Percentiles rank a stretch among this genome's conserved stretches.
These are phyloP conservation scores for Umbellularia californica DNA, from an alignment of 164 flowering plant genomes.

Conservation along the genomic window DNA sequence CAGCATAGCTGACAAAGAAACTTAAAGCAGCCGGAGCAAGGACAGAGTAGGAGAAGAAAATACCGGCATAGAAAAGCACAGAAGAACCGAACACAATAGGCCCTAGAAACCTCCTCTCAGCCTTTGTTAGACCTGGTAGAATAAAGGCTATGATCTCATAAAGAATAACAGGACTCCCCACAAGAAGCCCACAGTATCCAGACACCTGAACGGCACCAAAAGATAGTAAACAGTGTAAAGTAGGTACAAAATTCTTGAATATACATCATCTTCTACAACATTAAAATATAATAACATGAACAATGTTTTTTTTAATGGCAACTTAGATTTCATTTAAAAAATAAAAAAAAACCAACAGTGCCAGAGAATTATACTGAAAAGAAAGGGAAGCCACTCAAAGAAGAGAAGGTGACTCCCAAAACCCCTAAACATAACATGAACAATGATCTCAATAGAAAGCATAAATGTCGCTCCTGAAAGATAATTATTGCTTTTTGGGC, in stretches of 20 bases:
- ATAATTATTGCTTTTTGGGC: too few relatives aligned
- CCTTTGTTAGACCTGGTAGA: constrained; percentile 84
- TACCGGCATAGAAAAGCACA: constrained; percentile 86
- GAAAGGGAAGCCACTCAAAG: too few relatives aligned
- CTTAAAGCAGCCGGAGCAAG: constrained; percentile 96
- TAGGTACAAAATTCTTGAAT: not conserved
- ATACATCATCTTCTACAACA: not conserved
- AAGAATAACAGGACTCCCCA: constrained; percentile 89
- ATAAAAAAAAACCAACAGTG: too few relatives aligned
- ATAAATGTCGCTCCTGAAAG: too few relatives aligned
- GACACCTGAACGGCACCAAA: constrained; percentile 61
- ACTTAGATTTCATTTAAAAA: too few relatives aligned
- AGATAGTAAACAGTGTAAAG: not conserved
- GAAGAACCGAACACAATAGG: constrained; percentile 97
- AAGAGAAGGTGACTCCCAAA: too few relatives aligned
- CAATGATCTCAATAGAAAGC: too few relatives aligned
- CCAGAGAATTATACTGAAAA: too few relatives aligned
- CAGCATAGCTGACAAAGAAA: constrained; percentile 90
- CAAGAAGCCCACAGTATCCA: constrained; percentile 92
- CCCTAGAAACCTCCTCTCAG: constrained; percentile 82
- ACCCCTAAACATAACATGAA: too few relatives aligned
- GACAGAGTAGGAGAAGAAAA: constrained; percentile 72
- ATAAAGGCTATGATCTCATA: constrained; percentile 97
- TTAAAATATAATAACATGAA: not conserved
- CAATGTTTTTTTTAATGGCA: not conserved